Evolutionary conservation across 1,284 basidiomycete genomes (phyloP).

Genomic region (Fomitopsis betulina): DNA sequence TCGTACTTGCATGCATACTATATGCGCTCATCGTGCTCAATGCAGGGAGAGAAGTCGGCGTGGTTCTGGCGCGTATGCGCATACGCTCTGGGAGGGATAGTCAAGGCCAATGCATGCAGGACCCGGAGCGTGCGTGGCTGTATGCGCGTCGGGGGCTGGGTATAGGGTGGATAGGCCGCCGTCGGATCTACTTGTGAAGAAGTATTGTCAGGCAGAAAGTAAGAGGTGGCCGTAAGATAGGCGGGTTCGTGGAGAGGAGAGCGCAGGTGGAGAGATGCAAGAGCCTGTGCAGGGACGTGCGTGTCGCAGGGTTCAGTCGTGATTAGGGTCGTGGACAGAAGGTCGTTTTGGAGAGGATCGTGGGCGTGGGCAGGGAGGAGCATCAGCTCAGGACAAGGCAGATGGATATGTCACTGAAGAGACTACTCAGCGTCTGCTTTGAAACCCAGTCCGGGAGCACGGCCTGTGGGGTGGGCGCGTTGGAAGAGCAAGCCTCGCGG

Average conservation of each 20-base stretch:
- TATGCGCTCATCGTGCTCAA: neutral
- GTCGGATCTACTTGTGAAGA: neutral
- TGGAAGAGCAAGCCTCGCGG: too few relatives aligned
- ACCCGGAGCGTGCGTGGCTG: neutral
- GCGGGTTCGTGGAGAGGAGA: neutral
- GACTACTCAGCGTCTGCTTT: too few relatives aligned
- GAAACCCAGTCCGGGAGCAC: too few relatives aligned
- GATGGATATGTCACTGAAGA: neutral
- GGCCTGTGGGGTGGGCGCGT: too few relatives aligned
- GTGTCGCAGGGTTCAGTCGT: neutral
- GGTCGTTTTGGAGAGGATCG: neutral
- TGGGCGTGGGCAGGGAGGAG: neutral
- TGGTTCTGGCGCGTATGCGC: neutral
- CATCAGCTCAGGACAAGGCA: neutral
- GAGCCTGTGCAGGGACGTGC: neutral
- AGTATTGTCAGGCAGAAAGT: neutral
- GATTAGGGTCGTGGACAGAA: neutral
- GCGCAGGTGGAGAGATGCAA: neutral
- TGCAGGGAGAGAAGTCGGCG: neutral
- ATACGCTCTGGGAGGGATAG: neutral
- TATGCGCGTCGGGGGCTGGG: neutral
- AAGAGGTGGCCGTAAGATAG: neutral
- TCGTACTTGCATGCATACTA: too few relatives aligned
- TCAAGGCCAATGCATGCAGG: neutral
- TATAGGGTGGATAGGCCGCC: neutral